Evolutionary conservation across 805 yeast species (phyloP).

Genomic region (Pichia ethanolica): DNA sequence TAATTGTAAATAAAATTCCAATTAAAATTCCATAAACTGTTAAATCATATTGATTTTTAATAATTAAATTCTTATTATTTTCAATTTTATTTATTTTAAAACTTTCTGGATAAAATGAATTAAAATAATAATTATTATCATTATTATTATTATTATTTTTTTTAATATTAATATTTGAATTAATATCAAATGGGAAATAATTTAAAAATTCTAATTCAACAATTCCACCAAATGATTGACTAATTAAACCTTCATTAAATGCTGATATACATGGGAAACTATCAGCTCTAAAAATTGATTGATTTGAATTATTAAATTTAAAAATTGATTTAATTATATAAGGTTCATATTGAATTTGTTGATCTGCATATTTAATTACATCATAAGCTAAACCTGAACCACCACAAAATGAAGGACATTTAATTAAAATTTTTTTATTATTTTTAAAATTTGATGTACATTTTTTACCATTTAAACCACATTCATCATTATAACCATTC

Average conservation of each 20-base stretch:
- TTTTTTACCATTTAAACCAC: conserved; percentile 63
- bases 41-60: background rate
- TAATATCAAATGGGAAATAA: conserved; percentile 18
- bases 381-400: conserved; percentile 52
- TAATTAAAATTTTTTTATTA: conserved; percentile 40
- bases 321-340: conserved; percentile 52
- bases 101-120: conserved; percentile 55
- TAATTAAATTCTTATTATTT: background rate
- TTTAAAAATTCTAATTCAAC: conserved; percentile 53
- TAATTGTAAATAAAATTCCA: background rate
- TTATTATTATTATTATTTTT: background rate
- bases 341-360: conserved; percentile 60
- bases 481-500: conserved; percentile 67
- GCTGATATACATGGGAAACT: conserved; percentile 89
- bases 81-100: conserved; percentile 57
- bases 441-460: conserved; percentile 36
- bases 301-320: conserved; percentile 42
- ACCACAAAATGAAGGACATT: conserved; percentile 88
- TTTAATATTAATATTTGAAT: background rate
- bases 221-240: conserved; percentile 54
- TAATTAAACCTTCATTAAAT: conserved; percentile 72
- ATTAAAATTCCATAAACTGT: background rate
- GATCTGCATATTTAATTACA: conserved; percentile 64
- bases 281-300: conserved; percentile 64
- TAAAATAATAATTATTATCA: background rate